Base-by-base conservation (phyloP, 2,329 filamentous ascomycete genomes). In the Fusarium tuaranense region DNA sequence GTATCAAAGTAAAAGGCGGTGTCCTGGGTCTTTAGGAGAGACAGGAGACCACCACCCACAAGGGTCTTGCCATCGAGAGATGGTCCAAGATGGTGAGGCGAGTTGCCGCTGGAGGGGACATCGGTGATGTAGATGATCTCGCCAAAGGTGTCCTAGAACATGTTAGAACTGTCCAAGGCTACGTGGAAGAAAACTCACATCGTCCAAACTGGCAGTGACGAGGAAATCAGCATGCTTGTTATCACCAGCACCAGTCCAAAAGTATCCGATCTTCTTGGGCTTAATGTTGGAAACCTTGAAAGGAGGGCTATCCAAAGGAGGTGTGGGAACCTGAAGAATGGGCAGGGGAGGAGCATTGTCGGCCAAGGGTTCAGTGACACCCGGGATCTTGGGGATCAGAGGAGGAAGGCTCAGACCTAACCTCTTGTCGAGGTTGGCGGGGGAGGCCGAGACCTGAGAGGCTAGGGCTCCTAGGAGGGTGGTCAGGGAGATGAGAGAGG, bases 241-340 rank as follows among this genome's bases (percentile, higher is more conserved):
- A 76, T 91, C 89, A 39, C 88, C 90, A 38, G 90, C 84, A 20
- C 86, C 89, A 63, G 89, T 90, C 89, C 89, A 91, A 82, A 91
- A 91, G 81, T 91, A 91, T 0, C 89, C 90, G 78, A 92, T 89
- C 83, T 92, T 92, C 87, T 91, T 92, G 32, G 90, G 90, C 82
- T 88, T 88, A 78, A 91, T 86, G 69, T 88, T 82, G 78, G 87
- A 88, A 4, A 85, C 82, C 13, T 82, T 83, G 70, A 90, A 91
- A 8, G 86, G 87, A 10, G 85, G 86, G 73, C 87, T 89, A 3
- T 84, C 82, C n/a, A 91, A 79, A 0, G 89, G 86, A 59, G 89
- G 89, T n/a, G 88, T 90, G 2, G 89, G 90, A 6, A 89, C 65
- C 76, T 91, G 89, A 13, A 92, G 81, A 65, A 92, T 87, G 5